Percentiles rank a stretch among this genome's conserved stretches.
Conservation (phyloP, 495 filamentous ascomycete genomes). For the Penicillium pancosmium region DNA sequence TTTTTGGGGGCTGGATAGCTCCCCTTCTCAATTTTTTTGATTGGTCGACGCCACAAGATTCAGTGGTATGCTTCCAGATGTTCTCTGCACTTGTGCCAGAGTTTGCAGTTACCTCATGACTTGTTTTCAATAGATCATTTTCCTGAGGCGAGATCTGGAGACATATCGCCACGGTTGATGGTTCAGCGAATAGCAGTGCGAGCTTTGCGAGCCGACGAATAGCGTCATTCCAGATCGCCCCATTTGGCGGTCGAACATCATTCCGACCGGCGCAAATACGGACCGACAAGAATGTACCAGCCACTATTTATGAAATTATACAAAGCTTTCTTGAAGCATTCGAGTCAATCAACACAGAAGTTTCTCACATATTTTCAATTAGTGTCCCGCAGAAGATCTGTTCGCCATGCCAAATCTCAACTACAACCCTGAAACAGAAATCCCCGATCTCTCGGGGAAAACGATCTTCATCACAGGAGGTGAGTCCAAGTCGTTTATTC, state of each 20-base stretch:
- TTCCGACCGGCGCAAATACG: neutral
- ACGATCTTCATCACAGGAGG: constrained; percentile 63
- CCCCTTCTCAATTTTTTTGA: no score
- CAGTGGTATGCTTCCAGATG: no score
- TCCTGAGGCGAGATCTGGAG: neutral
- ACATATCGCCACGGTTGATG: neutral
- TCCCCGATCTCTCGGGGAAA: constrained; percentile 54
- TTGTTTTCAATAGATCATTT: neutral
- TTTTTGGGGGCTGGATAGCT: no score
- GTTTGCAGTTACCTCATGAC: no score
- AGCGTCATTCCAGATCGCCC: neutral
- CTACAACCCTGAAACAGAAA: constrained; percentile 41
- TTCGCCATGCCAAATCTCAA: constrained; percentile 9
- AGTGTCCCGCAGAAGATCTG: neutral
- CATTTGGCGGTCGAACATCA: neutral
- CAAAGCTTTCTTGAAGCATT: neutral
- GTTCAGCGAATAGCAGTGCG: neutral
- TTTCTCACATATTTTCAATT: neutral
- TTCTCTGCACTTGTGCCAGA: no score
- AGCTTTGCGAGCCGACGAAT: neutral
- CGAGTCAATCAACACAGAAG: neutral
- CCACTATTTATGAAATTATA: neutral
- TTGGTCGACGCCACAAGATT: no score
- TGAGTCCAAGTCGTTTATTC: constrained; percentile 24
- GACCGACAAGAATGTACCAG: neutral